A percentile compares a stretch with the other conserved stretches of the same genome.
phyloP scores from a whole-genome alignment of 2,329 filamentous ascomycete species.

The Exophiala aquamarina region DNA sequence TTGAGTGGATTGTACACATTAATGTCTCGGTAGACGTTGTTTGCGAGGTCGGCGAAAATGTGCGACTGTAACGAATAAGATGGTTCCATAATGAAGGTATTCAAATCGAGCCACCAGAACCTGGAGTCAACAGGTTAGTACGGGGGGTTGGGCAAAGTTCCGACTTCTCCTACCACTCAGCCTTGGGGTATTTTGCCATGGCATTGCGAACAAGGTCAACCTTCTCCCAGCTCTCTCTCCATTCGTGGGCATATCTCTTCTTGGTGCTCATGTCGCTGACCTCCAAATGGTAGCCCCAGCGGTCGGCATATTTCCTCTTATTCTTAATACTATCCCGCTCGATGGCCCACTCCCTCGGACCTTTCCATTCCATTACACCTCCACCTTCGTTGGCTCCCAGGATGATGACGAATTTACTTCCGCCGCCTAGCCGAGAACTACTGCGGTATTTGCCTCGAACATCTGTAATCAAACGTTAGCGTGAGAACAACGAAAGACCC shows the following conservation, averaged over 20 bases:
- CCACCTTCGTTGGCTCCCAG: slow-evolving; percentile 91
- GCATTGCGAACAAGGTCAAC: slow-evolving; percentile 87
- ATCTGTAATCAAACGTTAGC: slow-evolving; percentile 50
- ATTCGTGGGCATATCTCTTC: slow-evolving; percentile 97
- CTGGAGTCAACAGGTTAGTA: slow-evolving; percentile 47
- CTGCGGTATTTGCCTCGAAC: slow-evolving; percentile 66
- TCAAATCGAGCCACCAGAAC: slow-evolving; percentile 99
- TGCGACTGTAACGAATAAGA: slow-evolving; percentile 85
- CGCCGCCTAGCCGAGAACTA: slow-evolving; percentile 72
- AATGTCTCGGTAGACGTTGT: slow-evolving; percentile 87
- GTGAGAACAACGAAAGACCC: background rate
- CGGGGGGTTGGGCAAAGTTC: too few relatives aligned
- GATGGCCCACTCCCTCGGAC: slow-evolving; percentile 94
- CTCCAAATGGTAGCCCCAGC: slow-evolving; percentile 94
- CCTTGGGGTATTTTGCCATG: slow-evolving; percentile 89
- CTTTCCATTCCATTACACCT: slow-evolving; percentile 99
- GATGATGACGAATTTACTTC: slow-evolving; percentile 89
- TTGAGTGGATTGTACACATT: slow-evolving; percentile 95
- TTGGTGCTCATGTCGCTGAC: slow-evolving; percentile 98
- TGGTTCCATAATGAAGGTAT: slow-evolving; percentile 97
- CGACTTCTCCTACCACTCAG: slow-evolving; percentile 75
- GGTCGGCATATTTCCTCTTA: slow-evolving; percentile 81
- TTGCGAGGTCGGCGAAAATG: slow-evolving; percentile 77
- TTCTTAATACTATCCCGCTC: slow-evolving; percentile 95
- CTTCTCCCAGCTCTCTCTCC: slow-evolving; percentile 99